phyloP scores from a whole-genome alignment of 1,139 yeast species.

The Saccharomyces hybrid region DNA sequence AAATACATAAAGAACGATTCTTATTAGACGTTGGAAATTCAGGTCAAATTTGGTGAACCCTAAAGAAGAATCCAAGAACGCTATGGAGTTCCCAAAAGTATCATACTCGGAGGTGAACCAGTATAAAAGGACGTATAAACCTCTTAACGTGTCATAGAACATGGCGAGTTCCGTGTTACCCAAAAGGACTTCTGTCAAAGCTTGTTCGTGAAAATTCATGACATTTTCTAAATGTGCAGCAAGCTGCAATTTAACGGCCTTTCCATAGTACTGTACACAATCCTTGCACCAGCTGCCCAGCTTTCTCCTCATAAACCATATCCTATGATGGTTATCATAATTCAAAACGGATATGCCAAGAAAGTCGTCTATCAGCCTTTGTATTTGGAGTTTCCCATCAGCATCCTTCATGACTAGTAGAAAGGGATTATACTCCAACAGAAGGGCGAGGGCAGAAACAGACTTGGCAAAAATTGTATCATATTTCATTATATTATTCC shows the following conservation, averaged over 20 bases:
- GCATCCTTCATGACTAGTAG: slow-evolving; percentile 7
- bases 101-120: slow-evolving; percentile 18
- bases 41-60: slow-evolving; percentile 22
- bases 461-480: slow-evolving; percentile 23
- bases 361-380: slow-evolving; percentile 14
- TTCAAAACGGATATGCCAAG: slow-evolving; percentile 14
- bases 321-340: slow-evolving; percentile 12
- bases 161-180: slow-evolving; percentile 10
- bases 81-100: slow-evolving; percentile 13
- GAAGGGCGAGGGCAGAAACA: slow-evolving; percentile 22
- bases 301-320: slow-evolving; percentile 24
- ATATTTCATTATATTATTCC: slow-evolving; percentile 8
- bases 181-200: slow-evolving; percentile 12
- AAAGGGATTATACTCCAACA: slow-evolving; percentile 20
- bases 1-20: slow-evolving; percentile 22
- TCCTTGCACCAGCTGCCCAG: slow-evolving; percentile 22
- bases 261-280: slow-evolving; percentile 13
- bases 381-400: slow-evolving; percentile 11
- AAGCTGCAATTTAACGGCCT: slow-evolving; percentile 9
- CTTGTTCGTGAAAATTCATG: slow-evolving; percentile 11
- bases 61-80: slow-evolving; percentile 14
- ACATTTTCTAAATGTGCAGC: slow-evolving; percentile 9
- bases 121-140: slow-evolving; percentile 18
- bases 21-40: slow-evolving; percentile 21
- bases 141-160: slow-evolving; percentile 12